These are phyloP conservation scores for Phytophthora pisi DNA, from an alignment of 352 stramenopile species.

Conservation along the genomic window DNA sequence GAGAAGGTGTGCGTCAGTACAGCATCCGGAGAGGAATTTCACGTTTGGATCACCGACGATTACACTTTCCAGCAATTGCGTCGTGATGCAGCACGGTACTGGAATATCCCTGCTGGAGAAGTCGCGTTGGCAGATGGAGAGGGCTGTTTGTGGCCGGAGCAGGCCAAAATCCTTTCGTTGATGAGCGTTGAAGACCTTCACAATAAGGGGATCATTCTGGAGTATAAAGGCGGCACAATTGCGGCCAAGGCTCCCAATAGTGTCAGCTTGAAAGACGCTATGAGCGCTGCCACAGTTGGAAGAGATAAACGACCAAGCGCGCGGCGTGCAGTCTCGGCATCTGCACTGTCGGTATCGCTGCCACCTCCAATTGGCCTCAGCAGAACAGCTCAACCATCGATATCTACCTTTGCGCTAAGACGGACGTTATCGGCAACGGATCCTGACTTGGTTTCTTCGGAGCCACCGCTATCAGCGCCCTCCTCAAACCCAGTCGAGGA, in stretches of 20 bases:
- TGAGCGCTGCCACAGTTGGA: constrained; percentile 16
- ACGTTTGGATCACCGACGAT: constrained; percentile 65
- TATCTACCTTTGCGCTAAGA: constrained; percentile 14
- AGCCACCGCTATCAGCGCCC: neutral
- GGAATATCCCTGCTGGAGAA: constrained; percentile 52
- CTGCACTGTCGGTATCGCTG: constrained; percentile 20
- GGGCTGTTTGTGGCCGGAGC: constrained; percentile 78
- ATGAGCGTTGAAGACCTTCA: constrained; percentile 57
- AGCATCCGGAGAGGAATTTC: constrained; percentile 62
- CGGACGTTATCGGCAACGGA: constrained; percentile 19
- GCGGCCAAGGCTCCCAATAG: constrained; percentile 15
- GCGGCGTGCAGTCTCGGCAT: constrained; percentile 21
- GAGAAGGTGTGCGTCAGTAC: constrained; percentile 64
- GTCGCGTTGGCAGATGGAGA: constrained; percentile 61
- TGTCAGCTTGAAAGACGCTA: constrained; percentile 33
- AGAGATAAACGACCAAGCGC: constrained; percentile 18
- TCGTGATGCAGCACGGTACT: constrained; percentile 71
- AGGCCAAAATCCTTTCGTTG: constrained; percentile 71
- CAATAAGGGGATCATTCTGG: constrained; percentile 55
- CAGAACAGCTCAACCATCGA: constrained; percentile 4
- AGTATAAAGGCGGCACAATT: constrained; percentile 48
- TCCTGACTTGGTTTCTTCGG: constrained; percentile 7
- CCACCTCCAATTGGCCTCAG: constrained; percentile 7
- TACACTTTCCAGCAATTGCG: constrained; percentile 83
- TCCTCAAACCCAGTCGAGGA: constrained; percentile 55